Evolutionary conservation across 1,284 basidiomycete species (phyloP).

Genomic region (Trichosporon faecale): DNA sequence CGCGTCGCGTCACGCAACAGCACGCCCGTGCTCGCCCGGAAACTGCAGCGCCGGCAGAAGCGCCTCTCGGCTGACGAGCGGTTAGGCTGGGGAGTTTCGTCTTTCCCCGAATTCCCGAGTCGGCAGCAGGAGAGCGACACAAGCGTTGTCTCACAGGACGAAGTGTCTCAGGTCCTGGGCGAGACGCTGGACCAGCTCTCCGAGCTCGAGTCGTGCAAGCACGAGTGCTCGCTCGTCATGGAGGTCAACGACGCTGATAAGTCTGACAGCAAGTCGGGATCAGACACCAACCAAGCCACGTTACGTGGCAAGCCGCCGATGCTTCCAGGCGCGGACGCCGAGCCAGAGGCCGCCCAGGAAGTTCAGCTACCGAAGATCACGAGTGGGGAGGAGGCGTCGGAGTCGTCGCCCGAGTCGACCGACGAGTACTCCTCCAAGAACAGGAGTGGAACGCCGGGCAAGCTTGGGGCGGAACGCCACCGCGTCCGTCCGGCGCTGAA

Average conservation of each 20-base stretch:
- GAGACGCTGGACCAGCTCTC: neutral
- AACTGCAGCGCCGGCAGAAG: constrained; percentile 1
- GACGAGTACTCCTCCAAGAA: neutral
- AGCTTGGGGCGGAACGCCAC: neutral
- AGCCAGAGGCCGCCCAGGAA: neutral
- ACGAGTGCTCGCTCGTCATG: neutral
- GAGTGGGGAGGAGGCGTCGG: neutral
- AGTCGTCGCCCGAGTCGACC: neutral
- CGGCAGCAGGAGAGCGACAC: constrained; percentile 3
- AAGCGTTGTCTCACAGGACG: constrained; percentile 6
- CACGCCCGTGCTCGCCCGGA: neutral
- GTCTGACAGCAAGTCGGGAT: neutral
- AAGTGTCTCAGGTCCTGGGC: neutral
- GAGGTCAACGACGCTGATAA: neutral
- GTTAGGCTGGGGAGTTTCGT: constrained; percentile 33
- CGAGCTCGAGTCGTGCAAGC: constrained; percentile 1
- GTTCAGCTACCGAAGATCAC: neutral
- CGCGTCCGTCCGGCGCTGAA: neutral
- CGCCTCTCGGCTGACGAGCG: constrained; percentile 11
- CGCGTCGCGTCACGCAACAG: neutral
- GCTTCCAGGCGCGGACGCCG: neutral
- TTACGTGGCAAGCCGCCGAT: neutral
- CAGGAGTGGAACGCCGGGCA: neutral
- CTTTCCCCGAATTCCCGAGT: constrained; percentile 32
- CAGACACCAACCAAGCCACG: neutral